These are phyloP conservation scores for Clathrus columnatus DNA, from an alignment of 768 basidiomycete genomes.

Conservation along the genomic window DNA sequence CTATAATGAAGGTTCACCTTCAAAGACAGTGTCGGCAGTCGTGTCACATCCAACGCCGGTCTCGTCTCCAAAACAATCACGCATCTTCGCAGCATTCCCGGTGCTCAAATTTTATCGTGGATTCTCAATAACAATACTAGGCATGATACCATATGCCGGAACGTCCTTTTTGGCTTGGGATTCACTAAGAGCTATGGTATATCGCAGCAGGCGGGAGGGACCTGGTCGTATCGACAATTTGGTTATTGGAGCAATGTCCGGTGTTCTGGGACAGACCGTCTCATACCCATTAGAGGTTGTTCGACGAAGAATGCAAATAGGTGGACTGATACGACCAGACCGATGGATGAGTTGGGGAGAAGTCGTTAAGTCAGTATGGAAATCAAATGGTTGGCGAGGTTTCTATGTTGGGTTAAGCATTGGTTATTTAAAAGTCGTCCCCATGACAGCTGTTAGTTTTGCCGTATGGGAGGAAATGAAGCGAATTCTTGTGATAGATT, in stretches of 20 bases:
- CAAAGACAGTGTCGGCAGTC: not conserved
- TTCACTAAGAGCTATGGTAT: slow-evolving; percentile 44
- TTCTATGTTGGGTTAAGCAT: slow-evolving; percentile 89
- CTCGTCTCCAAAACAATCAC: slow-evolving; percentile 18
- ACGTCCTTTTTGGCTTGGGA: slow-evolving; percentile 93
- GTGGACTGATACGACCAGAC: slow-evolving; percentile 70
- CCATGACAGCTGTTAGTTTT: slow-evolving; percentile 92
- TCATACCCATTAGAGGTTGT: slow-evolving; percentile 95
- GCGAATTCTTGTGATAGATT: slow-evolving; percentile 34
- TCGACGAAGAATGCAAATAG: slow-evolving; percentile 90
- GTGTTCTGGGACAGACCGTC: slow-evolving; percentile 76
- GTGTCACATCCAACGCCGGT: slow-evolving; percentile 18
- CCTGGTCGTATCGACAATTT: slow-evolving; percentile 56
- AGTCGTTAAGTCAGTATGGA: slow-evolving; percentile 61
- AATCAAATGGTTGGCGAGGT: slow-evolving; percentile 65
- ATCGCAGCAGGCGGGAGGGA: slow-evolving; percentile 14
- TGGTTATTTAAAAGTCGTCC: slow-evolving; percentile 89
- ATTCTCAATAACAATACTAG: slow-evolving; percentile 84
- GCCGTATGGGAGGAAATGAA: slow-evolving; percentile 84
- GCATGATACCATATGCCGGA: slow-evolving; percentile 94
- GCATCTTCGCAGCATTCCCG: slow-evolving; percentile 52
- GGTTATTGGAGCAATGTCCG: slow-evolving; percentile 76
- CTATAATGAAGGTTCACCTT: slow-evolving; percentile 12
- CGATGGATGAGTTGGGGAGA: slow-evolving; percentile 75
- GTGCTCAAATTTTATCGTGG: slow-evolving; percentile 92